A percentile compares a stretch with the other conserved stretches of the same genome.
These are phyloP conservation scores for Ophiosphaerella korrae DNA, from an alignment of 2,329 filamentous ascomycete genomes.

Conservation along the genomic window DNA sequence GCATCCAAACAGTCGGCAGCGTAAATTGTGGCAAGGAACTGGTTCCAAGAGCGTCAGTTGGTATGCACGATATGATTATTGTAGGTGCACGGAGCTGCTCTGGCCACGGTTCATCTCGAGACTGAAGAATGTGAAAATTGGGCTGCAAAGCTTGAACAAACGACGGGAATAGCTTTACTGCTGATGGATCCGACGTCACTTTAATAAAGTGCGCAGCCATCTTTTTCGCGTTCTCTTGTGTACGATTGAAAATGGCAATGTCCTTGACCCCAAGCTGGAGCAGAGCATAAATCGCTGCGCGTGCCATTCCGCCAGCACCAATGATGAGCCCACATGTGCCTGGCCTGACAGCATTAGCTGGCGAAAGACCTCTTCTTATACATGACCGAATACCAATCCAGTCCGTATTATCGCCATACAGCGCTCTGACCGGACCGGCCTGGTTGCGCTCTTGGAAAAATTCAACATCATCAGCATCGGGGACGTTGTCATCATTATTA, in stretches of 20 bases:
- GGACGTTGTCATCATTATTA: slow-evolving; percentile 60
- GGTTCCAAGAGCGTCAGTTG: slow-evolving; percentile 68
- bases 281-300: slow-evolving; percentile 78
- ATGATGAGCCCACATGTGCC: slow-evolving; percentile 60
- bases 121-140: slow-evolving; percentile 63
- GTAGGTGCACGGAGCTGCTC: slow-evolving; percentile 66
- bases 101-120: slow-evolving; percentile 67
- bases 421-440: slow-evolving; percentile 67
- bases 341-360: slow-evolving; percentile 64
- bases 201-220: slow-evolving; percentile 71
- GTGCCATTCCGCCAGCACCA: slow-evolving; percentile 72
- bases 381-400: slow-evolving; percentile 79
- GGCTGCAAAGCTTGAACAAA: slow-evolving; percentile 40
- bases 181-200: slow-evolving; percentile 38
- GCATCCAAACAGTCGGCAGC: slow-evolving; percentile 71
- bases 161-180: slow-evolving; percentile 26
- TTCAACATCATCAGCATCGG: slow-evolving; percentile 59
- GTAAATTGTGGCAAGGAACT: slow-evolving; percentile 70
- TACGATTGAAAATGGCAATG: slow-evolving; percentile 76
- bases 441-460: slow-evolving; percentile 63
- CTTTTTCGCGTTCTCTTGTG: slow-evolving; percentile 65
- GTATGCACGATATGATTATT: slow-evolving; percentile 76
- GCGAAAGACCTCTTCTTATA: slow-evolving; percentile 72
- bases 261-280: slow-evolving; percentile 77
- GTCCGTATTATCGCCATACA: slow-evolving; percentile 81